phyloP scores from a whole-genome alignment of 2,329 filamentous ascomycete species.

The Fusarium tuaranense region DNA sequence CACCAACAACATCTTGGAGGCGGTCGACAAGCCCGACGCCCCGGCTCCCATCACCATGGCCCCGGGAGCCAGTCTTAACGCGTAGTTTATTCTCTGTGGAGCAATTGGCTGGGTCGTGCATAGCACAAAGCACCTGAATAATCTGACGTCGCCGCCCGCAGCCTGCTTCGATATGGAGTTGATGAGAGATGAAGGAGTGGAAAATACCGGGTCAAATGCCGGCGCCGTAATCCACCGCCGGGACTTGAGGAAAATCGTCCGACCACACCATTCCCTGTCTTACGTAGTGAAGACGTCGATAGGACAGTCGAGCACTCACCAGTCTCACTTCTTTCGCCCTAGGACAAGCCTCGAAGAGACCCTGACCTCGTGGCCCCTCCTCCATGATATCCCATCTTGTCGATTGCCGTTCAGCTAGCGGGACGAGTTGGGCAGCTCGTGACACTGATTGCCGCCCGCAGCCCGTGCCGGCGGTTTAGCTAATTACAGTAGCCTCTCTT shows the following conservation, averaged over 20 bases:
- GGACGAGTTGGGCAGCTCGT: neutral
- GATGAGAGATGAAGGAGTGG: conserved; percentile 6
- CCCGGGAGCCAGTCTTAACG: conserved; percentile 10
- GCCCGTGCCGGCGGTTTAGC: neutral
- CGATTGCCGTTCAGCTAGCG: neutral
- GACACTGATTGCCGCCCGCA: conserved; percentile 1
- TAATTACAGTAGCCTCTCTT: conserved; percentile 1
- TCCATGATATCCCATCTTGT: conserved; percentile 2
- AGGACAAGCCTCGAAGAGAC: neutral
- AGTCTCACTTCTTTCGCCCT: neutral
- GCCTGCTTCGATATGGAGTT: neutral
- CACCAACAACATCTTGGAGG: neutral
- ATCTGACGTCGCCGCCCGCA: conserved; percentile 1
- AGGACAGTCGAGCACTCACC: neutral
- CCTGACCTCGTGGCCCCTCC: neutral
- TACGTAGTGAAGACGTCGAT: conserved; percentile 1
- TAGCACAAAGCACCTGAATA: neutral
- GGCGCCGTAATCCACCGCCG: neutral
- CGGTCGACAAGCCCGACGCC: conserved; percentile 1
- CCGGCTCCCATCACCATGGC: conserved; percentile 28
- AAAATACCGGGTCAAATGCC: conserved; percentile 9
- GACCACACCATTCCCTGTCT: conserved; percentile 1
- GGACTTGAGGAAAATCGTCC: neutral
- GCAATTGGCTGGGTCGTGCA: conserved; percentile 1
- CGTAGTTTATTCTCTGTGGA: neutral